Evolutionary conservation across 1,139 yeast genomes (phyloP).

Genomic region (Hansenula lynferdii): DNA sequence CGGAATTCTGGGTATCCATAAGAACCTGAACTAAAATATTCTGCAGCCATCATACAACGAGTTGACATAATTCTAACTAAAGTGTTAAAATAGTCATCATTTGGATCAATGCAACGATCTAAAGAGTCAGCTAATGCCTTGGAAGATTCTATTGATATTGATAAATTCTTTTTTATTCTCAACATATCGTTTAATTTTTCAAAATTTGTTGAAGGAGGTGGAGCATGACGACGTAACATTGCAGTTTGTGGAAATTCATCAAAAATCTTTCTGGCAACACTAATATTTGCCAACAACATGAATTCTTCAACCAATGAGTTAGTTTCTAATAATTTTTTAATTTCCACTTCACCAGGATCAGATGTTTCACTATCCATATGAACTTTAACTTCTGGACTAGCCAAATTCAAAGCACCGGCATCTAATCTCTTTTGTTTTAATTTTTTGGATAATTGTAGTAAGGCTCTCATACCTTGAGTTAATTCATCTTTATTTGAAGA

Average conservation of each 20-base stretch:
- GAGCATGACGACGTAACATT: slow-evolving; percentile 93
- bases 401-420: slow-evolving; percentile 95
- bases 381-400: slow-evolving; percentile 97
- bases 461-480: slow-evolving; percentile 83
- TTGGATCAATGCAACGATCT: slow-evolving; percentile 77
- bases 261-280: slow-evolving; percentile 89
- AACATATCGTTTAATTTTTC: slow-evolving; percentile 87
- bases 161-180: slow-evolving; percentile 75
- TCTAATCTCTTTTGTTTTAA: slow-evolving; percentile 82
- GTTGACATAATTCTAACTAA: slow-evolving; percentile 95
- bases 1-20: slow-evolving; percentile 90
- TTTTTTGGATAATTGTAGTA: slow-evolving; percentile 72
- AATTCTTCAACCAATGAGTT: slow-evolving; percentile 97
- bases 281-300: slow-evolving; percentile 95
- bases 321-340: slow-evolving; percentile 82
- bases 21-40: slow-evolving; percentile 92
- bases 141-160: slow-evolving; percentile 78
- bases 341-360: slow-evolving; percentile 94
- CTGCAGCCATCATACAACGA: slow-evolving; percentile 99
- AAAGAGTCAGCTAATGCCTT: slow-evolving; percentile 91
- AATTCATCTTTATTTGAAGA: slow-evolving; percentile 70
- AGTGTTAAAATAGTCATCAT: slow-evolving; percentile 90
- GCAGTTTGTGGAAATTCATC: slow-evolving; percentile 97
- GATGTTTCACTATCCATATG: slow-evolving; percentile 97
- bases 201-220: slow-evolving; percentile 93